Evolutionary conservation across 2,329 filamentous ascomycete genomes (phyloP).

Genomic region (Aspergillus costaricaensis): DNA sequence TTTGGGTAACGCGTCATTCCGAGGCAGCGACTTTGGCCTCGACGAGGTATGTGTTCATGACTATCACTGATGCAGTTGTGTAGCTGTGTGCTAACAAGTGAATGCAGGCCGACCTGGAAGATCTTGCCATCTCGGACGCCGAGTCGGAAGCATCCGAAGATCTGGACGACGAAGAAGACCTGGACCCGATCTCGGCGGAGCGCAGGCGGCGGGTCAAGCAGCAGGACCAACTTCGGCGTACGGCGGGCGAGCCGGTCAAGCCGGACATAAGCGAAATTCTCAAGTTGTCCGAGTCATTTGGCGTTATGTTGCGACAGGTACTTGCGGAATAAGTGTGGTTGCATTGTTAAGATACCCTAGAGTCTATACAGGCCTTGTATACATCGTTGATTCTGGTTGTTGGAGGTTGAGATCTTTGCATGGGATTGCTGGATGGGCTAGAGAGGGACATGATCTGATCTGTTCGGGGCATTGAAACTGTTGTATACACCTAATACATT

Average conservation of each 20-base stretch:
- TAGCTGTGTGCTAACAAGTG: not conserved
- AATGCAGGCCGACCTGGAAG: constrained; percentile 72
- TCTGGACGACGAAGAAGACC: constrained; percentile 72
- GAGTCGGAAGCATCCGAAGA: constrained; percentile 65
- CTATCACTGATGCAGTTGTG: not conserved
- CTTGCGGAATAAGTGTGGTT: constrained; percentile 64
- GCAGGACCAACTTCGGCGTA: constrained; percentile 77
- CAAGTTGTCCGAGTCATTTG: constrained; percentile 76
- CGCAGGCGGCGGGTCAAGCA: constrained; percentile 72
- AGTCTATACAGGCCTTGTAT: constrained; percentile 11
- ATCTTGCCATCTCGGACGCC: constrained; percentile 77
- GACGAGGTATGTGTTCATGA: constrained; percentile 61
- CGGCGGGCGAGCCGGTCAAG: constrained; percentile 81
- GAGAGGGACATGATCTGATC: constrained; percentile 4
- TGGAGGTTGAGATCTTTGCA: not conserved
- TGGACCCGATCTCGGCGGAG: constrained; percentile 87
- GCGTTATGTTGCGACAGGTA: constrained; percentile 78
- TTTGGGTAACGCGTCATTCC: constrained; percentile 63
- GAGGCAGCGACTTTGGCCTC: constrained; percentile 83
- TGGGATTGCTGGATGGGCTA: constrained; percentile 10
- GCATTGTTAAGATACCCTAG: constrained; percentile 21
- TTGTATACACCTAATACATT: not conserved
- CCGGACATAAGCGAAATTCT: constrained; percentile 76
- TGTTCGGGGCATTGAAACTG: not conserved
- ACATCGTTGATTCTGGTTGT: constrained; percentile 3